Evolutionary conservation across 202 grass and related monocot species (phyloP).

Genomic region (Panicum virgatum): DNA sequence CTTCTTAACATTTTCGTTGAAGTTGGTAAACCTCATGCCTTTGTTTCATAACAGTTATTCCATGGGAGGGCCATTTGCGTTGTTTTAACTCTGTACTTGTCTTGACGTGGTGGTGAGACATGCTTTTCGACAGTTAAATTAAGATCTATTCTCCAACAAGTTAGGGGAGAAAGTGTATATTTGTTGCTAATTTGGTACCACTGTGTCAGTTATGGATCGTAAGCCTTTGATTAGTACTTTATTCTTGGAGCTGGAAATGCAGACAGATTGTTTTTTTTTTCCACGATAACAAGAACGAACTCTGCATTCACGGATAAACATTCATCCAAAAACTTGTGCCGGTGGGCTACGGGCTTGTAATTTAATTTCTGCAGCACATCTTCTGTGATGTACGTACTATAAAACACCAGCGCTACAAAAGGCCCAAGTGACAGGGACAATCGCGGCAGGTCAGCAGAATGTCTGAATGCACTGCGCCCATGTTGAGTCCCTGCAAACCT

Average conservation of each 20-base stretch:
- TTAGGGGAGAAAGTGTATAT: neutral
- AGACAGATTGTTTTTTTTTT: neutral
- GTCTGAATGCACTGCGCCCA: conserved; percentile 55
- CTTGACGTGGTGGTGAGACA: neutral
- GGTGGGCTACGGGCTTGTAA: too few species aligned
- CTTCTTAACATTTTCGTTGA: conserved; percentile 2
- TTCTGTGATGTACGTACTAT: neutral
- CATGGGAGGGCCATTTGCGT: neutral
- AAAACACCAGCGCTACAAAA: too few species aligned
- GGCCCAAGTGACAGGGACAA: conserved; percentile 15
- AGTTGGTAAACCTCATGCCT: neutral
- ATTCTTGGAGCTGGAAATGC: too few species aligned
- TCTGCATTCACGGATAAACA: neutral
- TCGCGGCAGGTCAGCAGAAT: conserved; percentile 26
- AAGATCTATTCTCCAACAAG: neutral
- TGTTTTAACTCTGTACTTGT: neutral
- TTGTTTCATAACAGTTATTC: neutral
- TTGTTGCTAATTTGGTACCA: neutral
- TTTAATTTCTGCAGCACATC: neutral
- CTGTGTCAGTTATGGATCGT: neutral
- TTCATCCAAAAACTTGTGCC: neutral
- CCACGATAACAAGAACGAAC: neutral
- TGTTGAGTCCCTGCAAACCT: conserved; percentile 54
- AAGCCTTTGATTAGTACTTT: neutral
- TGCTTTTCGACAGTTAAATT: neutral